Conservation (phyloP, 768 basidiomycete genomes). For the Naganishia antarctica region DNA sequence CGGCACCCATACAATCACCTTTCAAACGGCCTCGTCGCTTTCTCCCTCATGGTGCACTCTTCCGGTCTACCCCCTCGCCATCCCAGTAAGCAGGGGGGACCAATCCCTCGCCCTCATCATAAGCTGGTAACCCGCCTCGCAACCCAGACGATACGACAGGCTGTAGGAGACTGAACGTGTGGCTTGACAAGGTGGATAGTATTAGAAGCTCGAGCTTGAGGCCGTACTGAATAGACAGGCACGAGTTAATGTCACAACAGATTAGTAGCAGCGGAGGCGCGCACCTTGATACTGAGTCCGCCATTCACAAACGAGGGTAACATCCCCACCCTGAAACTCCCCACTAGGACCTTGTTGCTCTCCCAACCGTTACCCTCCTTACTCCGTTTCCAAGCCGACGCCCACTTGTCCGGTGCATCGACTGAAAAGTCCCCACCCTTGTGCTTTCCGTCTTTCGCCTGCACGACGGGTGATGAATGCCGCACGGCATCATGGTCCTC, state of each 20-base stretch:
- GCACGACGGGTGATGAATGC: too few species aligned
- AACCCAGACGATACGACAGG: constrained; percentile 17
- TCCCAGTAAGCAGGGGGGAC: constrained; percentile 16
- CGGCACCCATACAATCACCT: too few species aligned
- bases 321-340: constrained; percentile 11
- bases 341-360: too few species aligned
- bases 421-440: neutral
- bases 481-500: constrained; percentile 6
- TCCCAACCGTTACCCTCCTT: neutral
- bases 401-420: neutral
- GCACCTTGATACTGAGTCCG: constrained; percentile 10
- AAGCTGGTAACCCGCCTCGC: neutral
- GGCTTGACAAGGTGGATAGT: neutral
- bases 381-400: neutral
- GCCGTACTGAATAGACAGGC: neutral
- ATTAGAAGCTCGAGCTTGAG: neutral
- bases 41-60: too few species aligned
- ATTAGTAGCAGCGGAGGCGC: too few species aligned
- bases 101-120: neutral
- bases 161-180: constrained; percentile 1
- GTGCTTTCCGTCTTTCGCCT: neutral
- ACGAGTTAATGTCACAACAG: neutral
- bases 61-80: neutral
- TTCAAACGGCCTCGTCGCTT: too few species aligned
- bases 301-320: constrained; percentile 16